phyloP scores from a whole-genome alignment of 257 asterid genomes.

The Solanum tarapatanum region DNA sequence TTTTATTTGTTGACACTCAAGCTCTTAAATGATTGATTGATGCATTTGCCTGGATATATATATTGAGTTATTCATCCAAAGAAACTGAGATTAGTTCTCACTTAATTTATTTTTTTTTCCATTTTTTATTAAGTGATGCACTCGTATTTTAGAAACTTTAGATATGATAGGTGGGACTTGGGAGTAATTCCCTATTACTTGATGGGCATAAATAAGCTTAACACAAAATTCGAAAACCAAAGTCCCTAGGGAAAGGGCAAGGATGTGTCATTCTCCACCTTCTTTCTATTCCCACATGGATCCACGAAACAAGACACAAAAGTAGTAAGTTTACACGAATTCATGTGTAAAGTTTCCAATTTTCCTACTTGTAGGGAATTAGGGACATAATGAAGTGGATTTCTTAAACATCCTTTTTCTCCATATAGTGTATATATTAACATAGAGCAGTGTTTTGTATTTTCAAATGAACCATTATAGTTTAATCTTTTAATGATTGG shows the following conservation, averaged over 20 bases:
- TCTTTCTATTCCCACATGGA: neutral
- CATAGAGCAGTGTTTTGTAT: neutral
- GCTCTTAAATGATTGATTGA: neutral
- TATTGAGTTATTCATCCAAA: neutral
- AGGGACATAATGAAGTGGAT: neutral
- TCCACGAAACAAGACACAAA: neutral
- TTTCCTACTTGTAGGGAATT: neutral
- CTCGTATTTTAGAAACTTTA: neutral
- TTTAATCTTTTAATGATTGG: neutral
- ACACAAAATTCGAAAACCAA: neutral
- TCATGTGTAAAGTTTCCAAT: neutral
- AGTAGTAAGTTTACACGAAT: neutral
- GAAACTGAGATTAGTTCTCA: neutral
- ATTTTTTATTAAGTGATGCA: too few species aligned
- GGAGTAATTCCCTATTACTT: neutral
- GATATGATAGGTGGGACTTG: neutral
- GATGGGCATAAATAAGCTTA: neutral
- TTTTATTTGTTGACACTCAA: neutral
- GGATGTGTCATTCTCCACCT: neutral
- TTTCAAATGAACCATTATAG: neutral
- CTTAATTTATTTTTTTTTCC: too few species aligned
- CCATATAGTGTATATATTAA: neutral
- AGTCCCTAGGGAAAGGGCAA: neutral
- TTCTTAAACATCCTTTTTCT: neutral
- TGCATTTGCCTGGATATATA: neutral